These are phyloP conservation scores for Colletotrichum sp. DNA, from an alignment of 2,329 filamentous ascomycete genomes.

Conservation along the genomic window DNA sequence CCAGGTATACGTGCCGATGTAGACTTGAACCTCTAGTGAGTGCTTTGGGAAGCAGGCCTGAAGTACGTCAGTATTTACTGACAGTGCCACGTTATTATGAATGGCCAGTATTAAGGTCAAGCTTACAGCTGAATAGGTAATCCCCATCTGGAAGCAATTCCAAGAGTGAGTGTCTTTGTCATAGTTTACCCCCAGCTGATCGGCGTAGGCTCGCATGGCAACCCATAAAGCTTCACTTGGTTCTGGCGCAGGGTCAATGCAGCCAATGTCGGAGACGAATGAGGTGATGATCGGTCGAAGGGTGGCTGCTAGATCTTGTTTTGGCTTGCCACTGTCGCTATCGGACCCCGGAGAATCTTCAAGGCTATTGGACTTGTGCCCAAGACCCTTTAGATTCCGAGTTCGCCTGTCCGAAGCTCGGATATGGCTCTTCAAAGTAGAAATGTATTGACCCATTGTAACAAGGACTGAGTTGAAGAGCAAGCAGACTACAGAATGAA, in stretches of 20 bases:
- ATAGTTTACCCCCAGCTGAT: neutral
- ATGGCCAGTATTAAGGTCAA: neutral
- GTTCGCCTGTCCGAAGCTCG: neutral
- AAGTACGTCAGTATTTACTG: neutral
- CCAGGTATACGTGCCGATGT: neutral
- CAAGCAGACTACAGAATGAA: accelerated
- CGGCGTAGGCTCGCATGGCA: neutral
- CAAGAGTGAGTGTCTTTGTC: neutral
- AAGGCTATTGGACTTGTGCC: neutral
- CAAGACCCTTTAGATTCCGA: neutral
- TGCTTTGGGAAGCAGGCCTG: neutral
- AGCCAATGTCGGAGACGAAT: neutral
- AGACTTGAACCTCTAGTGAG: neutral
- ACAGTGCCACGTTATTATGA: neutral
- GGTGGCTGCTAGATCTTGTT: neutral
- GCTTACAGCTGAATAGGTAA: neutral
- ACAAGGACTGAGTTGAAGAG: accelerated
- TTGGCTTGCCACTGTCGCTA: neutral
- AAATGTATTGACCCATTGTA: neutral
- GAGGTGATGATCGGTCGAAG: neutral
- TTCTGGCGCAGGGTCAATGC: neutral
- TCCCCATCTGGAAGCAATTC: neutral
- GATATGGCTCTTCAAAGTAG: neutral
- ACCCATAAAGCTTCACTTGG: neutral
- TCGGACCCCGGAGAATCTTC: neutral